These are phyloP conservation scores for Coprinopsis marcescibilis DNA, from an alignment of 768 basidiomycete genomes.

Conservation along the genomic window DNA sequence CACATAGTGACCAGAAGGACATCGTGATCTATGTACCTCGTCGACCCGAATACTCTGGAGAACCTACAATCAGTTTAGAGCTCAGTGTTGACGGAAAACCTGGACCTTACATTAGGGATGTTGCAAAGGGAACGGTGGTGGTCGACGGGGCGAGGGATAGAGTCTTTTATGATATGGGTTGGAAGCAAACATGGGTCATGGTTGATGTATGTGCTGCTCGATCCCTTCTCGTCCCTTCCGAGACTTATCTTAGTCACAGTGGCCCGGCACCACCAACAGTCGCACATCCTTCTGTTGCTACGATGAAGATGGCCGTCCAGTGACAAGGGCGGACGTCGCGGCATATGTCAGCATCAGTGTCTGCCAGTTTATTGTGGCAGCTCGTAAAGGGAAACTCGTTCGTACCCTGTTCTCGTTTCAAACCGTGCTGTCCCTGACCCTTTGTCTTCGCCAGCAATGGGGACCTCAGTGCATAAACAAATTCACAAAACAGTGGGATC, in stretches of 20 bases:
- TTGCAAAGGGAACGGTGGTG: constrained; percentile 9
- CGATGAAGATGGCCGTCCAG: constrained; percentile 1
- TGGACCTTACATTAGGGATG: constrained; percentile 18
- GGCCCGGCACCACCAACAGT: constrained; percentile 15
- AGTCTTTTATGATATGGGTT: constrained; percentile 14
- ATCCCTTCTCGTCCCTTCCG: not conserved
- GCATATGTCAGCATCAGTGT: constrained; percentile 7
- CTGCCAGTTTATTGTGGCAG: constrained; percentile 2
- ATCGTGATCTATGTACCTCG: constrained; percentile 15
- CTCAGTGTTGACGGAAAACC: constrained; percentile 20
- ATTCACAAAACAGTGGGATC: constrained; percentile 12
- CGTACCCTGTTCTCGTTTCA: not conserved
- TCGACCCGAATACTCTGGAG: constrained; percentile 9
- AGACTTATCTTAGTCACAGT: constrained; percentile 11
- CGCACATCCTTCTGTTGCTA: constrained; percentile 5
- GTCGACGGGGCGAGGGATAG: constrained; percentile 17
- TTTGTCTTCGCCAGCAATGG: constrained; percentile 1
- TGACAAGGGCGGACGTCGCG: constrained; percentile 15
- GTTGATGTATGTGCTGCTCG: constrained; percentile 16
- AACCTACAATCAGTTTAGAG: constrained; percentile 14
- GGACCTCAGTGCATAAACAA: constrained; percentile 10
- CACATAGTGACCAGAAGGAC: not conserved
- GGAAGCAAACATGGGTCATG: constrained; percentile 16
- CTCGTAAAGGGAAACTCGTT: constrained; percentile 4
- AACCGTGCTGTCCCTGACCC: not conserved